A percentile compares a stretch with the other conserved stretches of the same genome.
Conservation (phyloP, 2,329 filamentous ascomycete genomes). For the Xenoacremonium recifei region DNA sequence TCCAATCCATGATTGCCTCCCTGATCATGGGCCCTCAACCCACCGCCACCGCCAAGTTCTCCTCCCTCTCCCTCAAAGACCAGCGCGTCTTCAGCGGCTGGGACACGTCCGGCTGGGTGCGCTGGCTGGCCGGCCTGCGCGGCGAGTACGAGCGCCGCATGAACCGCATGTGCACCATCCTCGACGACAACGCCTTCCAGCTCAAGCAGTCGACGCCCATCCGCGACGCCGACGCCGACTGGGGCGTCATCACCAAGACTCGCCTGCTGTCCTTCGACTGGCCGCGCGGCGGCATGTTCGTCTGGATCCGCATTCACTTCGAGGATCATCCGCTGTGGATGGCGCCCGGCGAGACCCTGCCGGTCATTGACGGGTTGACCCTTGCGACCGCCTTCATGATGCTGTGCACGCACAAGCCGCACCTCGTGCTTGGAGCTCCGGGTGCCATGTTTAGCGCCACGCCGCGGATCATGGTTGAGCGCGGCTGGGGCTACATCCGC, state of each 20-base stretch:
- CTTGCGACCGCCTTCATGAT: slow-evolving; percentile 69
- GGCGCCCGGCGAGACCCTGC: slow-evolving; percentile 27
- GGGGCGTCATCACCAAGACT: slow-evolving; percentile 73
- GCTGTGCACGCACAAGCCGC: slow-evolving; percentile 66
- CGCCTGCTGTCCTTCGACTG: slow-evolving; percentile 74
- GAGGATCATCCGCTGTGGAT: slow-evolving; percentile 68
- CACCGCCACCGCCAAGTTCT: slow-evolving; percentile 41
- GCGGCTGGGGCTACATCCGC: slow-evolving; percentile 71
- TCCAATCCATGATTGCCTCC: slow-evolving; percentile 78
- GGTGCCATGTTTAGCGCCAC: slow-evolving; percentile 74
- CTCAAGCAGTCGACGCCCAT: slow-evolving; percentile 60
- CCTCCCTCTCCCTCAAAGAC: slow-evolving; percentile 46
- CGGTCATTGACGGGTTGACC: slow-evolving; percentile 50
- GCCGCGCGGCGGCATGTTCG: slow-evolving; percentile 88
- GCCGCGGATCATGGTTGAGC: slow-evolving; percentile 51
- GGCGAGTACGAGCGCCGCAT: slow-evolving; percentile 84
- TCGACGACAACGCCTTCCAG: slow-evolving; percentile 66
- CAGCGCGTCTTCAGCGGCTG: slow-evolving; percentile 58
- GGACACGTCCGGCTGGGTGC: slow-evolving; percentile 83
- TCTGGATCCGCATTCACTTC: slow-evolving; percentile 76
- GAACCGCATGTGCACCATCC: slow-evolving; percentile 70
- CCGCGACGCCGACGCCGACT: slow-evolving; percentile 54
- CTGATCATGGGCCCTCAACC: slow-evolving; percentile 69
- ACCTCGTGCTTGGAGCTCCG: slow-evolving; percentile 67
- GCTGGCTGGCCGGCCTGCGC: slow-evolving; percentile 83